Evolutionary conservation across 2,329 filamentous ascomycete genomes (phyloP), one percentile per base, ranked within the genome.

Genomic region (Seiridium cupressi): DNA sequence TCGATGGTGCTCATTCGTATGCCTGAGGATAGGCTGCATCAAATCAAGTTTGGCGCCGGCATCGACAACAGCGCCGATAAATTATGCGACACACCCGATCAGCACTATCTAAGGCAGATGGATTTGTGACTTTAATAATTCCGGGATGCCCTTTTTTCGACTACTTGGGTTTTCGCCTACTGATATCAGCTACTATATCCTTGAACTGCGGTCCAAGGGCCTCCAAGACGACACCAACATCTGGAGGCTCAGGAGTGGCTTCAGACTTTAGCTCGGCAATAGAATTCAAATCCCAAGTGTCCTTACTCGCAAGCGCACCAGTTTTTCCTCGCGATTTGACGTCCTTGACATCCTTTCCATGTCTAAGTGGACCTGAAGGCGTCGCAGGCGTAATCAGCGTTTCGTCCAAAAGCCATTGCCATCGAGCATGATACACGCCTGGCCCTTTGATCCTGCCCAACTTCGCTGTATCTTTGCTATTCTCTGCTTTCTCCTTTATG

Each of bases 331-430:
- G 73, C 5, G 75, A 74, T 46, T 74, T 71, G 32, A 69, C 63
- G 46, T 74, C 72, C 68, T 77, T 82, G 35, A 85, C 81, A 18
- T 86, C 83, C 40, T 74, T 79, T 11, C 85, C 85, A 6, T 64
- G 70, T 0, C 89, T 79, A 0, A 88, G 72, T 1, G 78, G 76
- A 0, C 88, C 88, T 1, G 74, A 69, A 0, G 78, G 72, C 1
- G 75, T 78, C 0, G 76, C 80, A 0, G 91, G 89, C 1, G 89
- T 90, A 62, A 93, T 87, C 51, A 81, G 72, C 0, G 90, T 91
- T n/a, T 81, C 77, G 69, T 93, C 88, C 3, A 93, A 77, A 5
- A 93, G 77, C 1, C 83, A 78, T 70, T 92, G 88, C 90, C 91
- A 93, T 55, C 86, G 82, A 1, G 84, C 81, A 32, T 93, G 82